These are phyloP conservation scores for Boletus rubropictus DNA, from an alignment of 768 basidiomycete species.

Conservation along the genomic window DNA sequence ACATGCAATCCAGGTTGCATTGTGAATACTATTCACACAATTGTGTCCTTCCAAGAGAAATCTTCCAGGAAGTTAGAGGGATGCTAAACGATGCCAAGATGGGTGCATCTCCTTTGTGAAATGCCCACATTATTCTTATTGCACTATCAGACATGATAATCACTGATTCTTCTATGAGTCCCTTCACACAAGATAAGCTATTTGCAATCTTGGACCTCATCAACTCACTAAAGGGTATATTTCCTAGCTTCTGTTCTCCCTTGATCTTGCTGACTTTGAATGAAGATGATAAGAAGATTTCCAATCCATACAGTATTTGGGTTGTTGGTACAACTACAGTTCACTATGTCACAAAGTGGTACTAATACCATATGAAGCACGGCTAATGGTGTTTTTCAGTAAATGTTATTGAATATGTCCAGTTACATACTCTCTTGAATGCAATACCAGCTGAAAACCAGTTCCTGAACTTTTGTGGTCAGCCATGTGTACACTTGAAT, in stretches of 20 bases:
- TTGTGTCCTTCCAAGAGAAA: not conserved
- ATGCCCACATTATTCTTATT: not conserved
- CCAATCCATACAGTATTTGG: conserved; percentile 8
- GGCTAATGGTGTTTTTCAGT: conserved; percentile 13
- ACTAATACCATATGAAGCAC: conserved; percentile 5
- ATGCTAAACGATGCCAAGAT: conserved; percentile 16
- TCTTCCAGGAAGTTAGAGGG: conserved; percentile 10
- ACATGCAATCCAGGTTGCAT: conserved; percentile 11
- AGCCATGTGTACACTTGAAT: conserved; percentile 8
- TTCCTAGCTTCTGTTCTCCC: not conserved
- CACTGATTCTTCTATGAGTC: conserved; percentile 14
- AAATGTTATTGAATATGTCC: not conserved
- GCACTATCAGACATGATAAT: conserved; percentile 11
- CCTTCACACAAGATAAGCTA: conserved; percentile 11
- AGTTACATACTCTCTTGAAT: not conserved
- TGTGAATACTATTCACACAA: conserved; percentile 14
- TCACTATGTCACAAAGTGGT: not conserved
- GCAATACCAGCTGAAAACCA: conserved; percentile 6
- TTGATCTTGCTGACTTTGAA: not conserved
- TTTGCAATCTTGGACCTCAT: conserved; percentile 9
- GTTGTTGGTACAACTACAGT: conserved; percentile 3
- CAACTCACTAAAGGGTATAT: conserved; percentile 11
- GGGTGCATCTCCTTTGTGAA: not conserved
- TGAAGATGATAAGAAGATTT: conserved; percentile 2
- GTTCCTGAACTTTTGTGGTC: conserved; percentile 11